These are phyloP conservation scores for Cryptosporidium baileyi DNA, from an alignment of 169 alveolate species.

Conservation along the genomic window DNA sequence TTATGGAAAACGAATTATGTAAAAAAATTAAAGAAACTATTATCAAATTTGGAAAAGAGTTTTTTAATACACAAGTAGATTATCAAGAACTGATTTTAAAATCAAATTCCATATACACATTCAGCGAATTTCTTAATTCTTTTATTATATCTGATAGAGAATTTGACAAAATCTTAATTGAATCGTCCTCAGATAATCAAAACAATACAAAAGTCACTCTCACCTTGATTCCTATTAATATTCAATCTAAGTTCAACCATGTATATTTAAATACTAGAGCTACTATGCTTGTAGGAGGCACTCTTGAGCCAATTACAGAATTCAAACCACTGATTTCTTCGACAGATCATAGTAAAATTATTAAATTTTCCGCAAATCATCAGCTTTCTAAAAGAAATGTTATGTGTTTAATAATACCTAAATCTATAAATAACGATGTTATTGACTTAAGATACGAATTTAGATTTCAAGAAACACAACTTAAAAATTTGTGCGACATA, in stretches of 20 bases:
- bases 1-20: slow-evolving; percentile 57
- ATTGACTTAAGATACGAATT: slow-evolving; percentile 75
- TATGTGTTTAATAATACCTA: slow-evolving; percentile 21
- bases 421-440: neutral
- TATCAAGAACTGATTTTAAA: neutral
- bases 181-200: neutral
- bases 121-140: slow-evolving; percentile 64
- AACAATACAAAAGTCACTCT: neutral
- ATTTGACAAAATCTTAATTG: slow-evolving; percentile 68
- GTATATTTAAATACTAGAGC: slow-evolving; percentile 70
- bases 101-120: slow-evolving; percentile 65
- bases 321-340: slow-evolving; percentile 68
- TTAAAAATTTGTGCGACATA: slow-evolving; percentile 70
- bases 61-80: neutral
- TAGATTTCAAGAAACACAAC: slow-evolving; percentile 70
- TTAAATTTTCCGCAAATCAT: slow-evolving; percentile 52
- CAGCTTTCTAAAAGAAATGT: slow-evolving; percentile 61
- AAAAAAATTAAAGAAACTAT: slow-evolving; percentile 69
- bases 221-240: slow-evolving; percentile 73
- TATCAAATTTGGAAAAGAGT: slow-evolving; percentile 19
- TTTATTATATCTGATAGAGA: slow-evolving; percentile 68
- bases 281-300: slow-evolving; percentile 78
- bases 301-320: slow-evolving; percentile 80
- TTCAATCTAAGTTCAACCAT: slow-evolving; percentile 67
- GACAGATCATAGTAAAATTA: neutral